These are phyloP conservation scores for Eimeria maxima DNA, from an alignment of 169 alveolate genomes.

Conservation along the genomic window DNA sequence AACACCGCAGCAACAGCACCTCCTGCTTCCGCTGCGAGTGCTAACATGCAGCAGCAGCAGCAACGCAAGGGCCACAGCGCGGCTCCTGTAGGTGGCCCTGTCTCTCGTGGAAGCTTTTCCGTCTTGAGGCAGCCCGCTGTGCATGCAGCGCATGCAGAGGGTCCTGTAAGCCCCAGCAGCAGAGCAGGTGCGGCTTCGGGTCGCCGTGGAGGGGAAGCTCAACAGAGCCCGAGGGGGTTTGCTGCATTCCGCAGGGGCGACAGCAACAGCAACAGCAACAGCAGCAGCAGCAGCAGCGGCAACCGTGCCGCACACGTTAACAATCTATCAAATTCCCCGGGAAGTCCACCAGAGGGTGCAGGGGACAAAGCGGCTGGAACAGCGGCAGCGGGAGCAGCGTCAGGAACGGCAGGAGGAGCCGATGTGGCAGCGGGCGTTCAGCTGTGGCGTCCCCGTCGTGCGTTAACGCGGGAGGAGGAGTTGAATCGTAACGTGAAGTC, in stretches of 20 bases:
- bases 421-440: neutral
- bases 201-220: constrained; percentile 11
- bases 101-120: constrained; percentile 10
- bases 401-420: constrained; percentile 13
- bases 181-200: constrained; percentile 44
- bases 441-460: constrained; percentile 79
- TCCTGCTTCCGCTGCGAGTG: neutral
- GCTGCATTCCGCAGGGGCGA: constrained; percentile 32
- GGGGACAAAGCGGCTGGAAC: neutral
- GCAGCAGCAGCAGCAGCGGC: constrained; percentile 15
- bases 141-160: constrained; percentile 50
- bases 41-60: constrained; percentile 24
- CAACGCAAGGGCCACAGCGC: constrained; percentile 46
- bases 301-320: neutral
- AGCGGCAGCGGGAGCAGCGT: constrained; percentile 22
- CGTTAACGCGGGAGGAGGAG: constrained; percentile 65
- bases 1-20: constrained; percentile 24
- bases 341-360: neutral
- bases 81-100: neutral
- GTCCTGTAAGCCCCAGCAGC: constrained; percentile 13
- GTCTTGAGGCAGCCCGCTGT: neutral
- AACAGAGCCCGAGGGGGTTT: constrained; percentile 1
- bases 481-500: constrained; percentile 91
- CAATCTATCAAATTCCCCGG: neutral
- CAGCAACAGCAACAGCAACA: constrained; percentile 1